Percentiles rank a stretch among this genome's conserved stretches.
Conservation (phyloP, 2,329 filamentous ascomycete species). For the Cordyceps javanica region DNA sequence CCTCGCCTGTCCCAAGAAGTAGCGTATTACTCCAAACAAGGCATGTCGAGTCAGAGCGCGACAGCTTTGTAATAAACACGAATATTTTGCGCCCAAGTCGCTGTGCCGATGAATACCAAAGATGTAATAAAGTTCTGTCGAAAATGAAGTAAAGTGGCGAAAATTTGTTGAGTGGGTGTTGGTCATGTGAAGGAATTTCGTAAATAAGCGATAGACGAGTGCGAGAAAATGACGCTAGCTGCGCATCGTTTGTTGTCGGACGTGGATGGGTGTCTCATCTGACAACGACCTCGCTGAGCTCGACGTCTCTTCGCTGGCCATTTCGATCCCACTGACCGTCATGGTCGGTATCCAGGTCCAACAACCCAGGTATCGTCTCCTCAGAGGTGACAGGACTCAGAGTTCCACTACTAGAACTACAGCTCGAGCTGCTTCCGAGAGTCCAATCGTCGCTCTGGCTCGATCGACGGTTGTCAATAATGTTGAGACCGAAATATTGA, state of each 20-base stretch:
- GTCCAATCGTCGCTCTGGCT: slow-evolving; percentile 83
- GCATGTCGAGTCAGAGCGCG: not conserved
- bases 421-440: slow-evolving; percentile 72
- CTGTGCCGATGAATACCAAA: slow-evolving; percentile 37
- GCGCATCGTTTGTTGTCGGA: not conserved
- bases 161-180: slow-evolving; percentile 21
- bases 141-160: slow-evolving; percentile 25
- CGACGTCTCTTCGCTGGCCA: slow-evolving; percentile 34
- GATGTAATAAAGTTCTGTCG: slow-evolving; percentile 27
- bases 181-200: not conserved
- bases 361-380: slow-evolving; percentile 30
- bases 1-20: not conserved
- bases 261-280: slow-evolving; percentile 3
- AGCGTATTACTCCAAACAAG: slow-evolving; percentile 3
- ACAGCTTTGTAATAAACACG: slow-evolving; percentile 12
- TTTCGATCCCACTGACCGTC: slow-evolving; percentile 34
- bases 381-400: slow-evolving; percentile 44
- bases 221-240: not conserved
- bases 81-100: slow-evolving; percentile 32
- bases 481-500: slow-evolving; percentile 40
- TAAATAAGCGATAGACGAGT: not conserved
- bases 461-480: slow-evolving; percentile 36
- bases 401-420: slow-evolving; percentile 42
- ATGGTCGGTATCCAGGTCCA: slow-evolving; percentile 30
- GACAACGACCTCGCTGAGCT: slow-evolving; percentile 41